phyloP scores from a whole-genome alignment of 169 alveolate genomes.

The Plasmodium inui region DNA sequence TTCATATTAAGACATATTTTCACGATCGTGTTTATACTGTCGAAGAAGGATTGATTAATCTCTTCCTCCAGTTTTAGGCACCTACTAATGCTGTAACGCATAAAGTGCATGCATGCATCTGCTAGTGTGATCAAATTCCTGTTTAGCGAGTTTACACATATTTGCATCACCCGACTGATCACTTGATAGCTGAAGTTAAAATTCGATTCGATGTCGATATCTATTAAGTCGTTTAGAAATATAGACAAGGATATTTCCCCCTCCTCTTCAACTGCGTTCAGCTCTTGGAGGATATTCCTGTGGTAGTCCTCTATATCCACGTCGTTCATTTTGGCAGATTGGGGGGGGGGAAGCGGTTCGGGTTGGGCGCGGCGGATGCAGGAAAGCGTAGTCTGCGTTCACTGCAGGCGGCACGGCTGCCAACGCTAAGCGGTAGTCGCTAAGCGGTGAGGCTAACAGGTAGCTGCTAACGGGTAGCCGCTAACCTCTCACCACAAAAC shows the following conservation, averaged over 20 bases:
- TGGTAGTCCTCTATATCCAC: constrained; percentile 60
- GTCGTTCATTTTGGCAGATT: constrained; percentile 36
- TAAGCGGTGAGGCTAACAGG: too few relatives aligned
- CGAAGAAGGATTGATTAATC: constrained; percentile 23
- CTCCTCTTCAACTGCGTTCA: constrained; percentile 60
- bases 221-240: constrained; percentile 67
- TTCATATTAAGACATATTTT: constrained; percentile 33
- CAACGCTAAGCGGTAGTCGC: not conserved
- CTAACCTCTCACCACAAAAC: not conserved
- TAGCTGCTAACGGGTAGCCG: not conserved
- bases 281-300: constrained; percentile 54
- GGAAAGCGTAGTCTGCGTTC: not conserved
- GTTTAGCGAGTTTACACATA: constrained; percentile 62
- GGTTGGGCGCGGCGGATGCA: not conserved
- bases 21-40: constrained; percentile 35
- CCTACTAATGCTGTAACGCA: constrained; percentile 58
- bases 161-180: constrained; percentile 31
- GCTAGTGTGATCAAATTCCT: constrained; percentile 12
- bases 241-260: constrained; percentile 47
- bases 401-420: not conserved
- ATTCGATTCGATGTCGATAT: constrained; percentile 69
- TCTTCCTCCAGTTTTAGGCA: constrained; percentile 50
- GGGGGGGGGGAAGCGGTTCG: not conserved
- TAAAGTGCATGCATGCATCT: constrained; percentile 68
- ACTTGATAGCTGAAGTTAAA: constrained; percentile 49